Base-by-base conservation (phyloP, 2,329 filamentous ascomycete species). In the Ramularia endophylla region DNA sequence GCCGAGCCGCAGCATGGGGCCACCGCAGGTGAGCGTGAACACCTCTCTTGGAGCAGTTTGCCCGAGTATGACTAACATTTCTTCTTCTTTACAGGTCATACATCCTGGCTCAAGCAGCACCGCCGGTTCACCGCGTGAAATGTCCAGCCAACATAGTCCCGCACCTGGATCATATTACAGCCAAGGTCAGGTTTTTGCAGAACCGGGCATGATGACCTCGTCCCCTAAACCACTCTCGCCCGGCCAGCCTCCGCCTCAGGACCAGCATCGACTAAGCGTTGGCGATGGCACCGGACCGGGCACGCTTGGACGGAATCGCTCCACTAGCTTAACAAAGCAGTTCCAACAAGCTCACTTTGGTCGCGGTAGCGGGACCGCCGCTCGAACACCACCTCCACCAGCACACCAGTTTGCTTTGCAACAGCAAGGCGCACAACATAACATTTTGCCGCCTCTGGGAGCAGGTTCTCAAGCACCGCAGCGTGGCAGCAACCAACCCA, bases 161-260 rank as follows among this genome's bases (percentile, higher is more conserved):
- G 52, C 50, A 16, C 46, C 50, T 37, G 44, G 41, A 17, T 41
- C 52, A 18, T 60, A 57, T 40, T 58, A 59, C 41, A 62, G 48
- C 5, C 48, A 43, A 41, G 69, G 70, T 34, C 75, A 74, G 13
- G 75, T 88, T 50, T 94, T 87, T 59, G 75, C 80, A 7, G 81
- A 87, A 36, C 56, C 55, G 50, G 75, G 77, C 39, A 66, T 67
- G 40, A 85, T 94, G 69, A 92, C 85, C 3, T 87, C 95, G 63
- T 94, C 86, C 51, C 87, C 88, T 0, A 94, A 89, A 59, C 83
- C 88, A 3, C 70, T 94, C 29, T 88, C 82, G 46, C 83, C 84
- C n/a, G 73, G 73, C 13, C 70, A 71, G 43, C 67, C 70, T 48
- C 35, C 50, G 27, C 13, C 16, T 17, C 44, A 43, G 20, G 68